Conservation (phyloP, 495 filamentous ascomycete genomes). For the Hypoxylon fuscum region DNA sequence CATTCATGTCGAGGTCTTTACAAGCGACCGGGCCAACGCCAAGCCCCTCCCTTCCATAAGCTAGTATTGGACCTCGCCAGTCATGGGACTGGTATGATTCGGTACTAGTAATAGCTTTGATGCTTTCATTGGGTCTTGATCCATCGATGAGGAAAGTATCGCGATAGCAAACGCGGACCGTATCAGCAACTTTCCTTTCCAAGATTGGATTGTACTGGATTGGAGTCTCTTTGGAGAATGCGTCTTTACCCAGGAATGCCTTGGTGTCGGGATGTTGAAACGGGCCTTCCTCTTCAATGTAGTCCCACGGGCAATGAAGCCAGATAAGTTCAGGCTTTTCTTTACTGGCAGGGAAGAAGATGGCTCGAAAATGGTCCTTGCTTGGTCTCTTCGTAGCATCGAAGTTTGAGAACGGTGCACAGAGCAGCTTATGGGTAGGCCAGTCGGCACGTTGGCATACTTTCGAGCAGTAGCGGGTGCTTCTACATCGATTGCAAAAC, state of each 20-base stretch:
- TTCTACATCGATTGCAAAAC: slow-evolving; percentile 18
- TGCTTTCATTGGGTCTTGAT: slow-evolving; percentile 32
- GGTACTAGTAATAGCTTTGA: slow-evolving; percentile 21
- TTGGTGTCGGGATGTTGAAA: slow-evolving; percentile 18
- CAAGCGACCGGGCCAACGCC: slow-evolving; percentile 11
- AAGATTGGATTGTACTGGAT: slow-evolving; percentile 6
- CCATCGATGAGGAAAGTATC: slow-evolving; percentile 37
- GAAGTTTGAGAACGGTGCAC: slow-evolving; percentile 30
- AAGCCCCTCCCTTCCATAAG: slow-evolving; percentile 22
- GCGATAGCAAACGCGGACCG: slow-evolving; percentile 21
- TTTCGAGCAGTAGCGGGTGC: slow-evolving; percentile 43
- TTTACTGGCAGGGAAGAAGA: slow-evolving; percentile 41
- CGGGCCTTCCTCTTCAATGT: slow-evolving; percentile 9
- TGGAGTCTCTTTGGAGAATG: background rate
- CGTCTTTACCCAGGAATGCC: slow-evolving; percentile 11
- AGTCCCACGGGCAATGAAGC: slow-evolving; percentile 28
- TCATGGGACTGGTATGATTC: slow-evolving; percentile 5
- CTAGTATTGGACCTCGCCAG: slow-evolving; percentile 41
- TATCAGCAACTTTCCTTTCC: slow-evolving; percentile 1
- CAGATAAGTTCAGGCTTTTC: slow-evolving; percentile 40
- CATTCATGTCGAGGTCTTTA: slow-evolving; percentile 44
- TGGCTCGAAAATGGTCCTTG: slow-evolving; percentile 29
- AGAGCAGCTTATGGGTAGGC: slow-evolving; percentile 46
- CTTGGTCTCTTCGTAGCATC: slow-evolving; percentile 20
- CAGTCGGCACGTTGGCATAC: slow-evolving; percentile 43